A percentile compares a stretch with the other conserved stretches of the same genome.
These are phyloP conservation scores for Citrullus amarus DNA, from an alignment of 306 rosid genomes.

Conservation along the genomic window DNA sequence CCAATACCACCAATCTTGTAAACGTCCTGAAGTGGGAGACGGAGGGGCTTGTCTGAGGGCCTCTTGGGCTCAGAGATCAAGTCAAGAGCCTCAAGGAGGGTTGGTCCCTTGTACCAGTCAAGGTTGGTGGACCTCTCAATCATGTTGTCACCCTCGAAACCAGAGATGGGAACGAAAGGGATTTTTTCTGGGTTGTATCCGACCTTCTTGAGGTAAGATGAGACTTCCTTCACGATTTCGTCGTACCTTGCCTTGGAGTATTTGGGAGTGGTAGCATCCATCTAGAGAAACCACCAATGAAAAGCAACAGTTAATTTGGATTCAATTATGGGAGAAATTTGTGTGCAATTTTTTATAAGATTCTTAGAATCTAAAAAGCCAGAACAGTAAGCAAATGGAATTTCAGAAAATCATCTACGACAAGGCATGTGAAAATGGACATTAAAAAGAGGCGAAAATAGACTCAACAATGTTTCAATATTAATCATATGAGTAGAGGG, in stretches of 20 bases:
- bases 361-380: not conserved
- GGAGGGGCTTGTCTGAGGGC: slow-evolving; percentile 20
- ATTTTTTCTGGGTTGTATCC: slow-evolving; percentile 52
- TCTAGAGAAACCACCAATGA: not conserved
- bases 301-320: no score
- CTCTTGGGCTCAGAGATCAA: slow-evolving; percentile 13
- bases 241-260: slow-evolving; percentile 42
- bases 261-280: slow-evolving; percentile 52
- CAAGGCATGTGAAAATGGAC: no score
- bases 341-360: not conserved
- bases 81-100: slow-evolving; percentile 21
- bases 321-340: not conserved
- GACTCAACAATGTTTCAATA: not conserved
- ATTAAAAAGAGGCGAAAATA: not conserved
- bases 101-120: slow-evolving; percentile 19
- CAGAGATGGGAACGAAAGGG: slow-evolving; percentile 46
- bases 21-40: slow-evolving; percentile 19
- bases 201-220: slow-evolving; percentile 45
- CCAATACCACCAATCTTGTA: slow-evolving; percentile 24
- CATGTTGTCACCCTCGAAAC: slow-evolving; percentile 21
- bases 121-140: slow-evolving; percentile 18
- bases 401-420: not conserved
- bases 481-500: not conserved
- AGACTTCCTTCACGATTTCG: slow-evolving; percentile 16
- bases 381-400: not conserved